A percentile compares a stretch with the other conserved stretches of the same genome.
Evolutionary conservation across 331 rosid species (phyloP).

Genomic region (Saraca asoca): DNA sequence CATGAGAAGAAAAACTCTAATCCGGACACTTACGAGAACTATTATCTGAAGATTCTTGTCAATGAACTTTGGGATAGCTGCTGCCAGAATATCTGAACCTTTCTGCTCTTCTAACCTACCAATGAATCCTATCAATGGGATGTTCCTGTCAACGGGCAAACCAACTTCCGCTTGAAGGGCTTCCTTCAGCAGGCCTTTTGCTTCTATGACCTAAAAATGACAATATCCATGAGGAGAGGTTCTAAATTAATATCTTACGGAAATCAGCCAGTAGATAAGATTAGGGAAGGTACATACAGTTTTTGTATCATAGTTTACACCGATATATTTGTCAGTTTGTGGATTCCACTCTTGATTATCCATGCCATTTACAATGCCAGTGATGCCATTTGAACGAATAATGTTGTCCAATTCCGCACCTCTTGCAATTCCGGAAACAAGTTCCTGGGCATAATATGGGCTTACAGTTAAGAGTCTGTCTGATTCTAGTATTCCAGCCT

Average conservation of each 20-base stretch:
- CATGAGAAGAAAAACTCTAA: background rate
- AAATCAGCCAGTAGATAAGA: slow-evolving; percentile 17
- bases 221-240: slow-evolving; percentile 19
- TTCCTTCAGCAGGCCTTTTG: slow-evolving; percentile 67
- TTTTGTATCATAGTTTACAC: slow-evolving; percentile 56
- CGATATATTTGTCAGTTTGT: slow-evolving; percentile 51
- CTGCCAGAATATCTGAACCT: slow-evolving; percentile 80
- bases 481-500: slow-evolving; percentile 72
- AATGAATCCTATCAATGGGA: slow-evolving; percentile 70
- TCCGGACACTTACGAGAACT: slow-evolving; percentile 52
- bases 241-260: background rate
- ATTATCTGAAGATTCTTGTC: slow-evolving; percentile 62
- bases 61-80: slow-evolving; percentile 62
- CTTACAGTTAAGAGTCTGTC: slow-evolving; percentile 67
- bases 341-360: slow-evolving; percentile 78
- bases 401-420: slow-evolving; percentile 67
- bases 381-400: slow-evolving; percentile 47
- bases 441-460: slow-evolving; percentile 69
- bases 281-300: slow-evolving; percentile 46
- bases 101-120: slow-evolving; percentile 91
- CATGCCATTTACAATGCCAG: slow-evolving; percentile 75
- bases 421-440: slow-evolving; percentile 47
- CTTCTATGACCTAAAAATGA: slow-evolving; percentile 54
- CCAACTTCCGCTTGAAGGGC: slow-evolving; percentile 81
- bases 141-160: slow-evolving; percentile 60